Evolutionary conservation across 164 flowering plant genomes (phyloP), one percentile per base, ranked within the genome.

Genomic region (Stephania yunnanensis): DNA sequence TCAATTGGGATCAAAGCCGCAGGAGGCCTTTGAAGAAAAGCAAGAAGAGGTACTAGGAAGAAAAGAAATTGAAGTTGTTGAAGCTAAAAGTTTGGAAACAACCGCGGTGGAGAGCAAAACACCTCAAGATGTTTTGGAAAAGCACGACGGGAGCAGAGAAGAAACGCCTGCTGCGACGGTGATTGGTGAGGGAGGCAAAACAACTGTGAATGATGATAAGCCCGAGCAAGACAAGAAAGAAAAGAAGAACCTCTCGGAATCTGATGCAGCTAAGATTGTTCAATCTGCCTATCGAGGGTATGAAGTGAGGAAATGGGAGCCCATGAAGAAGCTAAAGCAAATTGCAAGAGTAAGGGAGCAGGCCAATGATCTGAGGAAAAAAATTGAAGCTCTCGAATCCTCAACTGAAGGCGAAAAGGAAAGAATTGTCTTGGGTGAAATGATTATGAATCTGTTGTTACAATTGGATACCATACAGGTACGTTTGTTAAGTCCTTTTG

Each of bases 391-490:
- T 7, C 75, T 92, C 15, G 89, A 84, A 74, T 69, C 78, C 55
- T 77, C 80, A 11, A n/a, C 80, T 52, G 81, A 78, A 55, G 81
- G 81, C 73, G 70, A 83, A 25, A 89, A 83, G 83, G 83, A 86
- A 68, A 87, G 48, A 71, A 42, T 73, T 19, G 25, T 84, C 1
- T 75, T 93, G 79, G 87, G 86, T 55, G 95, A 91, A 76, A 87
- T 76, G 22, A 88, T 90, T 73, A 93, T 91, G 95, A 79, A 79
- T 69, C 85, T 90, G 4, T 86, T 93, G 36, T 83, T 92, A 19
- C 83, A 86, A 78, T 58, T 93, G 70, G 97, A 92, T 70, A 76
- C 94, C 0, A 84, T 93, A 66, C 97, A 92, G 95, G 98, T 93
- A 86, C 65, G 78, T 44, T 15, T 22, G 1, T 65, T 44, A 68